Evolutionary conservation across 441 rosid genomes (phyloP), one percentile per base, ranked within the genome.

Genomic region (Lepidium campestre): DNA sequence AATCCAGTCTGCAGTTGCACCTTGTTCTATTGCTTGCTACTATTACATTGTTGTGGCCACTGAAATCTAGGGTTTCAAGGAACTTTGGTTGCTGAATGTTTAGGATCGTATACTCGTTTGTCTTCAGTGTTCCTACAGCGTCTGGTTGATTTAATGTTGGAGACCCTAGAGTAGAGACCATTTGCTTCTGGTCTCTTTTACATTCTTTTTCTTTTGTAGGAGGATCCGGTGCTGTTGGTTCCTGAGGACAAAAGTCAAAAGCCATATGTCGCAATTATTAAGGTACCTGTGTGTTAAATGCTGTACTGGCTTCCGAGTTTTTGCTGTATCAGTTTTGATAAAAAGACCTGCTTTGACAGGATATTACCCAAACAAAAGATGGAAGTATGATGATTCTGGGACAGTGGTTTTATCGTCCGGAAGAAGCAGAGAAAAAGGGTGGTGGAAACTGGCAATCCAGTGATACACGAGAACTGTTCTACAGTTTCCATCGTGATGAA

Each of bases 351-450:
- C 15, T 61, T 71, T 77, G 37, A 34, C 62, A 91, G 97, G 97
- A 91, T 71, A 86, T 91, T 10, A 37, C 86, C 41, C 92, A 83
- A 74, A 75, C 78, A 10, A 81, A 71, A 36, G 78, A 83, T 62
- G 89, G 88, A 54, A 78, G 72, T 62, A 62, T 91, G 83, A 86
- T 84, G 90, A 94, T 91, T 46, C 82, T 87, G 52, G 97, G 97
- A 32, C 97, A 91, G 68, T 91, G 97, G 96, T 91, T 91, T 75
- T 91, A 91, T 73, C 93, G 97, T 29, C 97, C 97, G 7, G 97
- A 89, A 66, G 97, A 91, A 78, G 96, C 96, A 31, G 97, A 84
- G 71, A 82, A 75, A 68, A 91, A 84, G 72, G 96, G 94, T 7
- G 97, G 96, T 48, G 97, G 97, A 63, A 87, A 82, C 61, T 91